These are phyloP conservation scores for Xenoacremonium recifei DNA, from an alignment of 2,329 filamentous ascomycete species.

Conservation along the genomic window DNA sequence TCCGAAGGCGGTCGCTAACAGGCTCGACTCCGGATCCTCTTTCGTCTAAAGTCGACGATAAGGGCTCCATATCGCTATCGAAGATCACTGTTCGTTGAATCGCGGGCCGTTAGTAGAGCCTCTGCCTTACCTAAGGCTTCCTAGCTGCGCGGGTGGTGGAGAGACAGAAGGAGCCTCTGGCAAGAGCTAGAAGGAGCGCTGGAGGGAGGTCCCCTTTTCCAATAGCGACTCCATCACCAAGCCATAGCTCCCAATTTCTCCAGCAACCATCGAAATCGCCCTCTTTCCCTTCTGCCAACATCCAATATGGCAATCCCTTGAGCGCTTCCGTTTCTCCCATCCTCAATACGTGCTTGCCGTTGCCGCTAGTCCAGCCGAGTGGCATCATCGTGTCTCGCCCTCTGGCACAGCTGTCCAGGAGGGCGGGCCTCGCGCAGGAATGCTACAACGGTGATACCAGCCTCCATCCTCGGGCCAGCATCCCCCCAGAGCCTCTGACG, in stretches of 20 bases:
- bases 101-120: no score
- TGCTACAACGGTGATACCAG: conserved; percentile 19
- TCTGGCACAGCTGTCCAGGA: conserved; percentile 8
- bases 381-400: conserved; percentile 24
- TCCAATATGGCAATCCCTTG: neutral
- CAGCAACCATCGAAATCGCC: conserved; percentile 6
- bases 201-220: conserved; percentile 7
- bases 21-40: conserved; percentile 4
- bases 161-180: no score
- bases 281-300: conserved; percentile 5
- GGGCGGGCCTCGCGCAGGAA: conserved; percentile 24
- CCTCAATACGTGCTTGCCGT: no score
- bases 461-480: conserved; percentile 11
- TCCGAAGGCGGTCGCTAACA: conserved; percentile 1
- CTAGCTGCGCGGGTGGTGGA: no score
- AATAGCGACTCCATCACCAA: conserved; percentile 4
- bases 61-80: conserved; percentile 9
- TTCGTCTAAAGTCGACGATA: conserved; percentile 9
- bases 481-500: conserved; percentile 4
- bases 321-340: neutral
- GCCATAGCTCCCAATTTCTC: neutral
- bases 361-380: conserved; percentile 8
- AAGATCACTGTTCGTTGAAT: no score
- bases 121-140: no score
- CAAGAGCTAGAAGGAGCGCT: no score